Conservation (phyloP, 2,329 filamentous ascomycete species). For the Hypoxylon rubiginosum region DNA sequence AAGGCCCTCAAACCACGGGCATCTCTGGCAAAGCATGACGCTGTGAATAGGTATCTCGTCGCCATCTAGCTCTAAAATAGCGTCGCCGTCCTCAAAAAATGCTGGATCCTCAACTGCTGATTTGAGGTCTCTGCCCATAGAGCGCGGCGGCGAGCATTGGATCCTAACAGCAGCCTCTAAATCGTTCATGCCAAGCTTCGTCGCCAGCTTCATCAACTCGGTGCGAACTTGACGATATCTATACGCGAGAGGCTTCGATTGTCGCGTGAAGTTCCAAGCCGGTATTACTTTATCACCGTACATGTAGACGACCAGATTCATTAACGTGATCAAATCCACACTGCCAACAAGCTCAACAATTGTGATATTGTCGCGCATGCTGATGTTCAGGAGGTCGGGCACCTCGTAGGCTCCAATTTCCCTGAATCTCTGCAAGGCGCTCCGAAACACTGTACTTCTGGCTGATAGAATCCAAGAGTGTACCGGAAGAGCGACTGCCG, state of each 20-base stretch:
- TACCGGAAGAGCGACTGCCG: conserved; percentile 79
- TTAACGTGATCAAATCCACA: conserved; percentile 80
- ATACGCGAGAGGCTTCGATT: conserved; percentile 73
- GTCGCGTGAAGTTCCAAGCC: conserved; percentile 85
- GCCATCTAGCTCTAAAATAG: conserved; percentile 82
- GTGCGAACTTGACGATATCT: conserved; percentile 83
- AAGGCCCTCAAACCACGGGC: conserved; percentile 91
- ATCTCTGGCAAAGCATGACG: conserved; percentile 82
- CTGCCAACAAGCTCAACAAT: conserved; percentile 74
- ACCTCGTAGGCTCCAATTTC: conserved; percentile 67
- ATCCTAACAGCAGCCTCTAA: conserved; percentile 83
- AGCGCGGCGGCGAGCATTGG: conserved; percentile 75
- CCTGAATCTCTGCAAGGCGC: conserved; percentile 70
- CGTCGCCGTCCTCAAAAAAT: conserved; percentile 85
- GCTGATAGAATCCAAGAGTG: conserved; percentile 85
- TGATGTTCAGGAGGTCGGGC: conserved; percentile 72
- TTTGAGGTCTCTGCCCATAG: conserved; percentile 77
- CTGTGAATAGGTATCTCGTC: conserved; percentile 82
- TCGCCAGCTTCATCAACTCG: conserved; percentile 90
- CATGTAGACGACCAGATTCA: conserved; percentile 83
- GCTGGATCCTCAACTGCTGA: conserved; percentile 74
- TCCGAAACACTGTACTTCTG: conserved; percentile 77
- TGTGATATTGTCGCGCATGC: conserved; percentile 63
- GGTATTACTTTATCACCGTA: conserved; percentile 87
- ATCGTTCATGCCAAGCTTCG: conserved; percentile 75